These are phyloP conservation scores for Pythium folliculosum DNA, from an alignment of 352 stramenopile species.

Conservation along the genomic window DNA sequence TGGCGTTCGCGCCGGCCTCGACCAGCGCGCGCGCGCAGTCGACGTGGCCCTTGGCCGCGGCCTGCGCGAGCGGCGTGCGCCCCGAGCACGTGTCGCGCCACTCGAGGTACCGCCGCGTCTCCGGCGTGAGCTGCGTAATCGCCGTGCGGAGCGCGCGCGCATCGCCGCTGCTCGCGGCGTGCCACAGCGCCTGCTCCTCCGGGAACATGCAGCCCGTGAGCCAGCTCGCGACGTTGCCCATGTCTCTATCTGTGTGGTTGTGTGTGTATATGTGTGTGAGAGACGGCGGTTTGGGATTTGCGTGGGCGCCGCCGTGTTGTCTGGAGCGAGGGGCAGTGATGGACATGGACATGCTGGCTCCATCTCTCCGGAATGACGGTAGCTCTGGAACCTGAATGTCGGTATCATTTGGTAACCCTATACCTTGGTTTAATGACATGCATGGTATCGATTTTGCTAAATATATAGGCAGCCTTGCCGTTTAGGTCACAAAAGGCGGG, in stretches of 20 bases:
- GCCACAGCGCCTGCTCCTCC: conserved; percentile 33
- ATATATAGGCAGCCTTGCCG: too few species aligned
- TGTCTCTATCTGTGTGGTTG: conserved; percentile 7
- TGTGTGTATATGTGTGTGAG: too few species aligned
- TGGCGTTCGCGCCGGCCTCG: conserved; percentile 28
- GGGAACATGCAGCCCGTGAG: conserved; percentile 27
- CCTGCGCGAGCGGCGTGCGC: conserved; percentile 32
- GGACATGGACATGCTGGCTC: background rate
- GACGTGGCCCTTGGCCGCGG: conserved; percentile 25
- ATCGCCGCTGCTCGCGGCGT: conserved; percentile 29
- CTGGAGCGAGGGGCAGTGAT: too few species aligned
- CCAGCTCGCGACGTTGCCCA: conserved; percentile 33
- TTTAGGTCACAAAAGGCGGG: conserved; percentile 3
- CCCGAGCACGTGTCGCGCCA: conserved; percentile 32
- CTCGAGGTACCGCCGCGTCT: conserved; percentile 30
- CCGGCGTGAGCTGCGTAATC: conserved; percentile 20
- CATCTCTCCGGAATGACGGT: background rate
- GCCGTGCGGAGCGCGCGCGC: conserved; percentile 16
- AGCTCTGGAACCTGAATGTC: too few species aligned
- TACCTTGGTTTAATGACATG: background rate
- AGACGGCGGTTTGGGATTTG: background rate
- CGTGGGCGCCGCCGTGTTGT: too few species aligned
- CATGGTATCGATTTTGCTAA: too few species aligned
- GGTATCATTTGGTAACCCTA: too few species aligned
- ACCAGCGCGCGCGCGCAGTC: conserved; percentile 27